These are phyloP conservation scores for Rhizoclosmatium sp. DNA, from an alignment of 192 early-diverging fungal species.

Conservation along the genomic window DNA sequence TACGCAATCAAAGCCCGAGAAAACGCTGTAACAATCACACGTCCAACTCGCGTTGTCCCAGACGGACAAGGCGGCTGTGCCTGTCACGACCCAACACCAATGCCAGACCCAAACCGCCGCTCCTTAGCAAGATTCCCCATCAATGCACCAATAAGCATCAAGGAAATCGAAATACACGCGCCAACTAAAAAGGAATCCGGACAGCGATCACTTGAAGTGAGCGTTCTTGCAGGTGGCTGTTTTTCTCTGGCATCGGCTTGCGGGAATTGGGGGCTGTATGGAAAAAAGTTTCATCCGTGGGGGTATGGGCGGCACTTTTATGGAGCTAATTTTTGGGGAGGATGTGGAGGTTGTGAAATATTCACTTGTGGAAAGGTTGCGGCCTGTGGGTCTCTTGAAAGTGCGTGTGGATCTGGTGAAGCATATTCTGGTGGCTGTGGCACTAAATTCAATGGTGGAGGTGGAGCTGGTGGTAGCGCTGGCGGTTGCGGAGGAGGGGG, in stretches of 20 bases:
- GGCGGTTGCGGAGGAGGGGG: neutral
- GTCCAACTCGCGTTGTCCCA: neutral
- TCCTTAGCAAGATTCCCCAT: conserved; percentile 6
- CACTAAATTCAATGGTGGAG: neutral
- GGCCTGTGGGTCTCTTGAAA: neutral
- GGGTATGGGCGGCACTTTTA: conserved; percentile 16
- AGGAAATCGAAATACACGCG: too few species aligned
- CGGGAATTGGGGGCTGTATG: conserved; percentile 17
- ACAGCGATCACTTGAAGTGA: neutral
- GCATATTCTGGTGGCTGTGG: conserved; percentile 15
- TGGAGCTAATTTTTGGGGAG: conserved; percentile 1
- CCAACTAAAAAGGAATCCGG: neutral
- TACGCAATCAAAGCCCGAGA: conserved; percentile 15
- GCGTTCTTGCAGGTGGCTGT: conserved; percentile 18
- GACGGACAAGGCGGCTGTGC: conserved; percentile 32
- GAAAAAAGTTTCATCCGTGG: conserved; percentile 12
- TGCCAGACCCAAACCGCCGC: conserved; percentile 11
- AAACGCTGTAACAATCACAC: conserved; percentile 13
- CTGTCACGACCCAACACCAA: conserved; percentile 38
- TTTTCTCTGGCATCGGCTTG: conserved; percentile 3
- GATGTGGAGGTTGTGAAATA: neutral
- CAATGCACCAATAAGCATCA: conserved; percentile 7
- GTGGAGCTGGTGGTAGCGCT: neutral
- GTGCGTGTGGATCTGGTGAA: too few species aligned
- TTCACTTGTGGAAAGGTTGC: neutral